A percentile compares a stretch with the other conserved stretches of the same genome.
These are phyloP conservation scores for Arabidopsis arenosa DNA, from an alignment of 345 rosid species.

Conservation along the genomic window DNA sequence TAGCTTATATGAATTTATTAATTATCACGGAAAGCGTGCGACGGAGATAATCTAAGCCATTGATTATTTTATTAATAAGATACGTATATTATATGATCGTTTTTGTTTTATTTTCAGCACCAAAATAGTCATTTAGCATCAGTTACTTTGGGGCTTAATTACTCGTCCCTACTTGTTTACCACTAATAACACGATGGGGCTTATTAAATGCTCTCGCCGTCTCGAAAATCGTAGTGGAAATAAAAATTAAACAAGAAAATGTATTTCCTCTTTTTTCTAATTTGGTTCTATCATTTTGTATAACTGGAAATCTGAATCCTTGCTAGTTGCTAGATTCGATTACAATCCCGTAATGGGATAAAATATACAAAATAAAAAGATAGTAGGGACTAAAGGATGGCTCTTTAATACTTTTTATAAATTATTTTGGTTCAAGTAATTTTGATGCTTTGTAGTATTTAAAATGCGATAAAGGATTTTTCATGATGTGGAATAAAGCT, in stretches of 20 bases:
- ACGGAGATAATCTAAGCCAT: conserved; percentile 31
- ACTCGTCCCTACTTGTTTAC: conserved; percentile 47
- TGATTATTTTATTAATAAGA: not conserved
- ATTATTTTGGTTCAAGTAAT: not conserved
- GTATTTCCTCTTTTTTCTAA: not conserved
- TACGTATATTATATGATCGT: conserved; percentile 12
- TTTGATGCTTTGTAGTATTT: not conserved
- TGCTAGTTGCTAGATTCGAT: conserved; percentile 35
- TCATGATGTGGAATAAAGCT: not conserved
- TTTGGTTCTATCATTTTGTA: not conserved
- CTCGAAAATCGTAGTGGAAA: conserved; percentile 28
- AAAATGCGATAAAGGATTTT: not conserved
- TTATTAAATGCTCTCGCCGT: conserved; percentile 21
- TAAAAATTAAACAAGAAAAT: not conserved
- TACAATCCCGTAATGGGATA: not conserved
- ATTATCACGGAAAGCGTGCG: conserved; percentile 23
- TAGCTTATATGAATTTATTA: not conserved
- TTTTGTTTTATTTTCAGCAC: not conserved
- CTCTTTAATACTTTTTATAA: not conserved
- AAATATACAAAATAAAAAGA: no score
- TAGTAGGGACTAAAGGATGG: not conserved
- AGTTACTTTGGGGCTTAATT: conserved; percentile 17
- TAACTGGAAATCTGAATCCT: not conserved
- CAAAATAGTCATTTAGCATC: not conserved
- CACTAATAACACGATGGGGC: conserved; percentile 30